phyloP scores from a whole-genome alignment of 371 early-diverging fungal species.

The Ordospora pajunii region DNA sequence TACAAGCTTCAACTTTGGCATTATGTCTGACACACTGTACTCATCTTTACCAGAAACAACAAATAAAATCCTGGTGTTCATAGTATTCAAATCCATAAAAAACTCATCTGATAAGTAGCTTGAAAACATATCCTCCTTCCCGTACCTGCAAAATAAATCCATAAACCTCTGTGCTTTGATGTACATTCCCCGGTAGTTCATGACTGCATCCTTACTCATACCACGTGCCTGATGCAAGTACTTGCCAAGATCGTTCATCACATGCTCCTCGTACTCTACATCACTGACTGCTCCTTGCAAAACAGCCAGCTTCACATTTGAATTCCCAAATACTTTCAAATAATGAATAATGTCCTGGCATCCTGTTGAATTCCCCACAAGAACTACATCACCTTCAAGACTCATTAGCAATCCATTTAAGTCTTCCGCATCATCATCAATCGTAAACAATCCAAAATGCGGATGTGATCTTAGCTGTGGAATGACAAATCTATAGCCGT shows the following conservation, averaged over 20 bases:
- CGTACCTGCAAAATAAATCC: slow-evolving; percentile 34
- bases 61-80: slow-evolving; percentile 18
- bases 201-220: slow-evolving; percentile 16
- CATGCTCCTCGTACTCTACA: slow-evolving; percentile 49
- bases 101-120: slow-evolving; percentile 26
- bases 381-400: slow-evolving; percentile 7
- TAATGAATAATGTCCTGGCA: slow-evolving; percentile 51
- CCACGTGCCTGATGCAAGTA: slow-evolving; percentile 17
- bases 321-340: slow-evolving; percentile 4
- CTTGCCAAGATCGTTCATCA: slow-evolving; percentile 16
- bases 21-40: slow-evolving; percentile 20
- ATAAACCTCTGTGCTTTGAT: slow-evolving; percentile 38
- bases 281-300: slow-evolving; percentile 61
- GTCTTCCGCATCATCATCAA: slow-evolving; percentile 35
- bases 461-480: slow-evolving; percentile 46
- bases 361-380: slow-evolving; percentile 60
- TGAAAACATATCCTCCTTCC: slow-evolving; percentile 56
- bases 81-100: slow-evolving; percentile 24
- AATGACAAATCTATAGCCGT: slow-evolving; percentile 16
- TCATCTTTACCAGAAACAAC: slow-evolving; percentile 52
- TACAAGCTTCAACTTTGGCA: slow-evolving; percentile 17
- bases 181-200: background rate
- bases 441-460: slow-evolving; percentile 15
- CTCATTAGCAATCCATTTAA: background rate
- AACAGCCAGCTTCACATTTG: slow-evolving; percentile 21